phyloP scores from a whole-genome alignment of 2,329 filamentous ascomycete genomes.

The Penicillium occitanis region DNA sequence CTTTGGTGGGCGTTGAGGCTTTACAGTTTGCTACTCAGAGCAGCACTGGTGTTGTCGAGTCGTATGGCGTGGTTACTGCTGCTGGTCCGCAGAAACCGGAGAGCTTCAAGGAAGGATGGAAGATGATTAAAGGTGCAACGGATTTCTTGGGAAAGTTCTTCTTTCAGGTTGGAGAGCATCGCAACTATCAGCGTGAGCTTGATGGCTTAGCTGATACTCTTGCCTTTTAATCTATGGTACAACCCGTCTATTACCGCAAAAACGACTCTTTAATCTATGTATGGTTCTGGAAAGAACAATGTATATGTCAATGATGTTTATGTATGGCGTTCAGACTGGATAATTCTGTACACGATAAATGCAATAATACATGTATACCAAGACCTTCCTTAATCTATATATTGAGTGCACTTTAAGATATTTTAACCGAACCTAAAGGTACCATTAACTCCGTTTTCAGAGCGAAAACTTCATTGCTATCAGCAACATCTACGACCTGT shows the following conservation, averaged over 20 bases:
- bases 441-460: constrained; percentile 13
- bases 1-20: constrained; percentile 45
- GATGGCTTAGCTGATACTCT: constrained; percentile 67
- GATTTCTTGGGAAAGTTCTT: constrained; percentile 72
- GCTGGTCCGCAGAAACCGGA: constrained; percentile 53
- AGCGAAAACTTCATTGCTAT: constrained; percentile 7
- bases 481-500: neutral
- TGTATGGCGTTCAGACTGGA: neutral
- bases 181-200: constrained; percentile 71
- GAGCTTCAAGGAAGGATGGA: constrained; percentile 60
- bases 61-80: constrained; percentile 75
- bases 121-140: constrained; percentile 65
- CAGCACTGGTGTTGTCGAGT: constrained; percentile 56
- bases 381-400: neutral
- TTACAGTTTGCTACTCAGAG: constrained; percentile 51
- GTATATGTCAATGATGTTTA: neutral
- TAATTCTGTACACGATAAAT: neutral
- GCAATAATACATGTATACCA: neutral
- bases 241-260: neutral
- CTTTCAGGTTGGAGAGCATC: constrained; percentile 67
- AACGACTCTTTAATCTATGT: neutral
- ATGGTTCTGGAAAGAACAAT: neutral
- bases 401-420: neutral
- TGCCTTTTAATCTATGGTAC: constrained; percentile 58
- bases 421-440: neutral